Evolutionary conservation across 148 eudicot genomes (phyloP), one percentile per base, ranked within the genome.

Genomic region (Euryodendron excelsum): DNA sequence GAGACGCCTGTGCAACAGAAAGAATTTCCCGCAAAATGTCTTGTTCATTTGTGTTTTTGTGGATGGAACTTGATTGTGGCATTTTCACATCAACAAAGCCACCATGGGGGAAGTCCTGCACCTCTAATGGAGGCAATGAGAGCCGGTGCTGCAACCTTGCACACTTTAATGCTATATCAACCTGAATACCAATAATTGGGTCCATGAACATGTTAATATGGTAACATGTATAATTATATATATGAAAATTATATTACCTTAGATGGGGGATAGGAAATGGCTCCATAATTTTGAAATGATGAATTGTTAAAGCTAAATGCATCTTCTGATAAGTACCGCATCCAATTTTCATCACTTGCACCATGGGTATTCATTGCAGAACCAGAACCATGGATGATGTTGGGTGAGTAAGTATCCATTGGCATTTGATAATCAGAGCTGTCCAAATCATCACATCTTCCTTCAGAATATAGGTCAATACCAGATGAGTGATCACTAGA

Each of bases 81-180:
- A 85, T 85, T 72, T 80, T 83, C 31, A 85, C 50, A 21, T 74
- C 78, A 0, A 77, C 59, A n/a, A 79, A 82, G 45, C 84, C 81
- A 11, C 76, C 60, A 25, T 86, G 89, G 7, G 89, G 82, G 81
- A 87, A 81, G 20, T 85, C 92, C 47, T 90, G 94, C 45, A 90
- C 91, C 81, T 93, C 94, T 53, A 95, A 76, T 74, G 97, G 96
- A n/a, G 98, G 97, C 71, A 93, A 60, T 23, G 90, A 65, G 73
- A 93, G 81, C 33, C 94, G 84, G 20, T 93, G 91, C 65, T 93
- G 93, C 81, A 93, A 63, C 77, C 98, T 89, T 79, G 98, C 92
- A 69, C 98, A 93, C 79, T 95, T 94, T 83, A 95, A 77, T 77
- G 92, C 94, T 73, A 91, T 86, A 82, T 94, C 97, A 62, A 87